These are phyloP conservation scores for Aquilaria yunnanensis DNA, from an alignment of 345 rosid genomes.

Conservation along the genomic window DNA sequence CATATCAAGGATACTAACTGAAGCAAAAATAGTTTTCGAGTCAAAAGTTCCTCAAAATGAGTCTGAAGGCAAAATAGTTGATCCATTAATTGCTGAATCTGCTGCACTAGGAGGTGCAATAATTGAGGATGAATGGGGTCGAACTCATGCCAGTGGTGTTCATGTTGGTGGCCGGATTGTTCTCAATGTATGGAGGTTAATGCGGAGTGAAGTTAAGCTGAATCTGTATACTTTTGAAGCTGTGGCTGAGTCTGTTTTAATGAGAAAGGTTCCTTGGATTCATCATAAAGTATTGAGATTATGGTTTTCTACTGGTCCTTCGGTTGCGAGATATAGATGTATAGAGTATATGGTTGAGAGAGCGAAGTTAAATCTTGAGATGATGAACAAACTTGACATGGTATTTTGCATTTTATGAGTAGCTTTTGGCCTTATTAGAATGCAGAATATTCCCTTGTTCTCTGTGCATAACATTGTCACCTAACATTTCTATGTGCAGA, in stretches of 20 bases:
- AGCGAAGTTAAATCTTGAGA: conserved; percentile 74
- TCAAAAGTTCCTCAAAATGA: conserved; percentile 30
- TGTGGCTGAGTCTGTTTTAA: conserved; percentile 76
- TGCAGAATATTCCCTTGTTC: not conserved
- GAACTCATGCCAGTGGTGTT: conserved; percentile 96
- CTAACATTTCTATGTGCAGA: conserved; percentile 41
- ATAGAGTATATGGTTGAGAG: conserved; percentile 63
- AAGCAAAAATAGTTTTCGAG: conserved; percentile 23
- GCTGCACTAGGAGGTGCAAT: conserved; percentile 42
- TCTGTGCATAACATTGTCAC: conserved; percentile 4
- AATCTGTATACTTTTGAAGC: conserved; percentile 79
- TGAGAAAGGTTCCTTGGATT: conserved; percentile 71
- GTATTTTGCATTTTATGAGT: conserved; percentile 22
- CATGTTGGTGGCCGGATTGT: conserved; percentile 95
- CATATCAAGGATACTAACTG: conserved; percentile 68
- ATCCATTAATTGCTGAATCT: conserved; percentile 38
- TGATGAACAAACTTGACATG: conserved; percentile 86
- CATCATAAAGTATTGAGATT: conserved; percentile 51
- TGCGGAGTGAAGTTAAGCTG: conserved; percentile 86
- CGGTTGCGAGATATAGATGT: conserved; percentile 75
- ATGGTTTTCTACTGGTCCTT: conserved; percentile 82
- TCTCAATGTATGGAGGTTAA: conserved; percentile 84
- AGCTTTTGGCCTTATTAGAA: not conserved
- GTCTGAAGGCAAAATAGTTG: conserved; percentile 26
- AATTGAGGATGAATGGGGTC: conserved; percentile 93